Percentiles rank a stretch among this genome's conserved stretches.
Conservation (phyloP, 78 protist genomes). For the Bigelowiella natans region DNA sequence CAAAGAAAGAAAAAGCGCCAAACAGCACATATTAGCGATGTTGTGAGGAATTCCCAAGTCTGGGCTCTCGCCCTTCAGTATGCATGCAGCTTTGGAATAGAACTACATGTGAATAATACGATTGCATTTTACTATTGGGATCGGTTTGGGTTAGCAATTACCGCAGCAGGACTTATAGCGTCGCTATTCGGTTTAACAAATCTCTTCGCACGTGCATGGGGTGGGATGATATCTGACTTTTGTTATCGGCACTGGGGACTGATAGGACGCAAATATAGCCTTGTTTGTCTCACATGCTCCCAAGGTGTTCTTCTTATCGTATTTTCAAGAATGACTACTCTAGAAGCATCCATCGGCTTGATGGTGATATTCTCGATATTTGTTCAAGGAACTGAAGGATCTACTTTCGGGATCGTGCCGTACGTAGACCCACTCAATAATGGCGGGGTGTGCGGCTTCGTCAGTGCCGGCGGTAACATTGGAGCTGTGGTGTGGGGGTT, state of each 20-base stretch:
- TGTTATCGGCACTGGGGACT: neutral
- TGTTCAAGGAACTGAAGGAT: neutral
- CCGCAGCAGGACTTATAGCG: neutral
- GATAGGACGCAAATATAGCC: neutral
- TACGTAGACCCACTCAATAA: neutral
- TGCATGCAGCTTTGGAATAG: conserved; percentile 13
- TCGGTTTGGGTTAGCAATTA: neutral
- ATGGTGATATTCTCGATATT: neutral
- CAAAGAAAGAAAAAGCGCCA: too few relatives aligned
- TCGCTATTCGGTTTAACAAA: neutral
- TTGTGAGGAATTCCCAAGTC: too few relatives aligned
- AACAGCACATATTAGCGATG: too few relatives aligned
- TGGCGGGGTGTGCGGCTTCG: neutral
- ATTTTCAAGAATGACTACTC: neutral
- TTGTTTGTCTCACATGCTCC: neutral
- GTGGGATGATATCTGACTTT: neutral
- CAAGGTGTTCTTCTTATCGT: neutral
- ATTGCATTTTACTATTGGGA: neutral
- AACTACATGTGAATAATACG: neutral
- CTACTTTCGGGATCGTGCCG: neutral
- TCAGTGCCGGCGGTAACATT: conserved; percentile 1
- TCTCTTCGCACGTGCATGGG: conserved; percentile 15
- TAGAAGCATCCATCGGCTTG: neutral
- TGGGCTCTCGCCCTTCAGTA: too few relatives aligned
- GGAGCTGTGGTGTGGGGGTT: too few relatives aligned